Evolutionary conservation across 2,329 filamentous ascomycete species (phyloP).

Genomic region (Xylaria sp.): DNA sequence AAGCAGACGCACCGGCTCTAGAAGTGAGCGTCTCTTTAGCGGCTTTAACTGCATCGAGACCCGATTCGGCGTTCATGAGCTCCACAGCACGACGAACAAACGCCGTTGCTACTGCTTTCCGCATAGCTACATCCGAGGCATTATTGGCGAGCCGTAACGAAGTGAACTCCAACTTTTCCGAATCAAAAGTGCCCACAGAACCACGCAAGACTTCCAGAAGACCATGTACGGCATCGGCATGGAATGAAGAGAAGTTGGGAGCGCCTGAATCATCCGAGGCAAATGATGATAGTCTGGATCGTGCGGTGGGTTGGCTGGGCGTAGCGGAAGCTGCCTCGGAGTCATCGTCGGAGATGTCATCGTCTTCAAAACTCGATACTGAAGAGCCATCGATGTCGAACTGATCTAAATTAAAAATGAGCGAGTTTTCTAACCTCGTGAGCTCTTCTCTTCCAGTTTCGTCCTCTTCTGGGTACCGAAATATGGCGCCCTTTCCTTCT

Average conservation of each 20-base stretch:
- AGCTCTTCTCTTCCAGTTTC: constrained; percentile 64
- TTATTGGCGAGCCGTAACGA: constrained; percentile 91
- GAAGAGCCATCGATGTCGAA: constrained; percentile 66
- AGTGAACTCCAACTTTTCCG: constrained; percentile 87
- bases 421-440: constrained; percentile 63
- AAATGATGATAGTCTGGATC: constrained; percentile 76
- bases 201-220: constrained; percentile 87
- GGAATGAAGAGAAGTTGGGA: constrained; percentile 71
- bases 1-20: constrained; percentile 64
- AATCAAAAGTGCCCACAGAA: constrained; percentile 81
- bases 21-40: constrained; percentile 70
- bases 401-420: constrained; percentile 65
- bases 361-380: constrained; percentile 69
- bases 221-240: constrained; percentile 85
- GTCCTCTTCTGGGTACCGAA: constrained; percentile 60
- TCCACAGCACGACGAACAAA: constrained; percentile 85
- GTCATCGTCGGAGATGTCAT: constrained; percentile 74
- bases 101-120: constrained; percentile 84
- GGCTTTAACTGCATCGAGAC: constrained; percentile 71
- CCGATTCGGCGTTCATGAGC: constrained; percentile 64
- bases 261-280: constrained; percentile 77
- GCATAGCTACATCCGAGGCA: constrained; percentile 88
- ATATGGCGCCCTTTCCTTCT: constrained; percentile 62
- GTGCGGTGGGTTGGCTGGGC: constrained; percentile 69
- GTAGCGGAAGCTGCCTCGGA: constrained; percentile 66